Base-by-base conservation (phyloP, 208 protist species). In the Leishmania turanica region DNA sequence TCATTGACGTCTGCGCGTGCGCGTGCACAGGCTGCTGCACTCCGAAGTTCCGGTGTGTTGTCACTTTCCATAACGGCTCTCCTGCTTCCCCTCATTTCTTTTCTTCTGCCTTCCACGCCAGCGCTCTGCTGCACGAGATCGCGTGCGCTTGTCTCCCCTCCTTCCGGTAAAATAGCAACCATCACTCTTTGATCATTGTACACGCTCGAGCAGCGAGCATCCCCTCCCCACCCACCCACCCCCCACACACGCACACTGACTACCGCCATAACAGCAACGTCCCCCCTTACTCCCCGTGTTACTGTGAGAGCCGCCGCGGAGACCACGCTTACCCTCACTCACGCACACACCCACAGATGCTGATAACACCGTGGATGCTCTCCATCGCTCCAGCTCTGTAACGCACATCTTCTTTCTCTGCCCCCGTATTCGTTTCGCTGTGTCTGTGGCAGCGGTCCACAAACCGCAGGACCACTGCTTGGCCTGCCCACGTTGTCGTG, bases 21-120 rank as follows among this genome's bases (percentile, higher is more conserved):
- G 11, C 40, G 4, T 11, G 62, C 62, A 68, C 3, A 68, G 62
- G 62, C 15, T 27, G 19, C 58, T 64, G 58, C 24, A 31, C 58
- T 64, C 58, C 27, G n/a, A 64, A 64, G 58, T 3, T 27, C 58
- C 31, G 27, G n/a, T 64, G 58, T 64, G 58, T 3, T 64, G 11
- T 31, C 27, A 15, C n/a, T 31, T 27, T 64, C 27, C 27, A 15
- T 64, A 27, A 15, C 31, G 7, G 13, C 37, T 31, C 58, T 34
- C 6, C 58, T 34, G 13, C 58, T 17, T 64, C 77, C 47, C 49
- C 69, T 45, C 13, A 53, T 54, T 79, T 79, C 53, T 74, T 72
- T 78, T 81, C 80, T 77, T 42, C 47, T 51, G 54, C 56, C 58
- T 31, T 31, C 7, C 58, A 64, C 58, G 19, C n/a, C 58, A 9